These are phyloP conservation scores for Dalbergia cultrata DNA, from an alignment of 306 rosid species.

Conservation along the genomic window DNA sequence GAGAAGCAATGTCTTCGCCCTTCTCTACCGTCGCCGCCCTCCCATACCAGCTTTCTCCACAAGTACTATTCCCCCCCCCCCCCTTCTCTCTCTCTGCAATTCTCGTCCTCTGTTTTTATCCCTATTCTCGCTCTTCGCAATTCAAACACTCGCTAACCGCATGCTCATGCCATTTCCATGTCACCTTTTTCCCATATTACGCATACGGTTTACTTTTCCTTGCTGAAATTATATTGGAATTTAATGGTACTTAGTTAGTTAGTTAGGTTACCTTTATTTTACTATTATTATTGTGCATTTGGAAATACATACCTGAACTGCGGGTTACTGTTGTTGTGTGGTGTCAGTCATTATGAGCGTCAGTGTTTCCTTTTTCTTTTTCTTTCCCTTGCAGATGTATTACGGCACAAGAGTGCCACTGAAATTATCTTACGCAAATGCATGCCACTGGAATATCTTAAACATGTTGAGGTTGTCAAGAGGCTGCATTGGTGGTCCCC, in stretches of 20 bases:
- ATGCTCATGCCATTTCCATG: not conserved
- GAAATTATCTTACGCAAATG: slow-evolving; percentile 55
- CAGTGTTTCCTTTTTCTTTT: not conserved
- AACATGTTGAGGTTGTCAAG: slow-evolving; percentile 46
- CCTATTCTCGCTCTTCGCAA: not conserved
- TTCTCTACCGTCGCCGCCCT: slow-evolving; percentile 65
- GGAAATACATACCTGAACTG: not conserved
- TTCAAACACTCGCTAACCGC: not conserved
- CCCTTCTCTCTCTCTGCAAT: not conserved
- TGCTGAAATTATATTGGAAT: slow-evolving; percentile 32
- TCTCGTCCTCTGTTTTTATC: not conserved
- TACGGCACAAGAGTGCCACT: slow-evolving; percentile 45
- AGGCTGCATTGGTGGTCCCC: slow-evolving; percentile 50
- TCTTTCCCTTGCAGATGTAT: slow-evolving; percentile 59
- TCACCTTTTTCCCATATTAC: not conserved
- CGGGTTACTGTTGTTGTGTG: not conserved
- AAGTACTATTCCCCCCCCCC: slow-evolving; percentile 47
- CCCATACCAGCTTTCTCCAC: slow-evolving; percentile 44
- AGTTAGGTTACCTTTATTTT: slow-evolving; percentile 27
- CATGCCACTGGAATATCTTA: slow-evolving; percentile 55
- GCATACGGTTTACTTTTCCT: not conserved
- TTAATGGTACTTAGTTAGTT: not conserved
- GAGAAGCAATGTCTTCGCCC: slow-evolving; percentile 83
- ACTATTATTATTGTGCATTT: not conserved
- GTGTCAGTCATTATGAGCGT: slow-evolving; percentile 28